phyloP scores from a whole-genome alignment of 345 rosid genomes.

The Melaleuca quinquenervia region DNA sequence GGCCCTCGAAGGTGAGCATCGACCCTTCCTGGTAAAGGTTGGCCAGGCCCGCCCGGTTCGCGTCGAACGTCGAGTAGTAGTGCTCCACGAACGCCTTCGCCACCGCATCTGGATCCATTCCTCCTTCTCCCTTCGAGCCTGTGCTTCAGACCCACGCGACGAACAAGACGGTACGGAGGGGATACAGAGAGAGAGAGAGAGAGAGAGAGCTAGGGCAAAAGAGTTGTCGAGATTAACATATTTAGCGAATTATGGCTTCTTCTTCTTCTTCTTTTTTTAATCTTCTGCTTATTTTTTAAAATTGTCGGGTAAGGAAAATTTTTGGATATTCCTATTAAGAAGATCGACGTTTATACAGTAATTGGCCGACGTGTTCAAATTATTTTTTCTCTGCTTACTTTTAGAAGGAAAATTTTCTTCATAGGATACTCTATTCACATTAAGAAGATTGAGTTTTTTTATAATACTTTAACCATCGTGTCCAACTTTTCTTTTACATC shows the following conservation, averaged over 20 bases:
- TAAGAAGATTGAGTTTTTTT: background rate
- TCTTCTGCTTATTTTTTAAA: background rate
- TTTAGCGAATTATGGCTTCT: background rate
- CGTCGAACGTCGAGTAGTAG: slow-evolving; percentile 82
- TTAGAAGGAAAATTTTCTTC: background rate
- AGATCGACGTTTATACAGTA: no score
- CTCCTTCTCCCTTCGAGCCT: background rate
- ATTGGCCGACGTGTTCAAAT: no score
- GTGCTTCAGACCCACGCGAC: background rate
- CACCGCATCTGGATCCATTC: slow-evolving; percentile 79
- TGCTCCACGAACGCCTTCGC: slow-evolving; percentile 91
- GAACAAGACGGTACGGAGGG: background rate
- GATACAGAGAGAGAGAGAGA: background rate
- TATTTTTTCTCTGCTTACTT: no score
- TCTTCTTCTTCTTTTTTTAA: background rate
- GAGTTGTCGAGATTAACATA: background rate
- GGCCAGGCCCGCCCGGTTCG: slow-evolving; percentile 48
- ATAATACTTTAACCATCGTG: no score
- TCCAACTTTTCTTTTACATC: no score
- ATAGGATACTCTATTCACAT: background rate
- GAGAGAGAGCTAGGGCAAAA: background rate
- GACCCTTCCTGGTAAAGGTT: slow-evolving; percentile 80
- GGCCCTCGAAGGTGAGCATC: slow-evolving; percentile 93
- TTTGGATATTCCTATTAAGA: no score
- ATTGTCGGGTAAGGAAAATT: background rate